Conservation (phyloP, 306 rosid species). For the Sechiopsis laciniata region DNA sequence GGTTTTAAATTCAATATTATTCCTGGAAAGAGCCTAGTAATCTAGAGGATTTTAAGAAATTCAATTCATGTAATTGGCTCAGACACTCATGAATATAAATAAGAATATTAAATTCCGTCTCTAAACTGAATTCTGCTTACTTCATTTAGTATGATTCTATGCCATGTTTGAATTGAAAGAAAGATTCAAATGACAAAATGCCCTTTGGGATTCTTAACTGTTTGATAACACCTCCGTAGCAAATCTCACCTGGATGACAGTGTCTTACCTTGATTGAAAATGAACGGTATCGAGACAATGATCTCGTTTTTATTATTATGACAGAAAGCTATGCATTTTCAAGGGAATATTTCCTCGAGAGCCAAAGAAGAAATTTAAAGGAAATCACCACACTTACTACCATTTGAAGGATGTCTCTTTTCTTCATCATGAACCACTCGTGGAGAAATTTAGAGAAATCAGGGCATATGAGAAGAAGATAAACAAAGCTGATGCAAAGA, state of each 20-base stretch:
- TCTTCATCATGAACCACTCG: slow-evolving; percentile 79
- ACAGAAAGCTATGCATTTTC: slow-evolving; percentile 78
- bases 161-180: too few species aligned
- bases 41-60: too few species aligned
- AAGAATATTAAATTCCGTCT: neutral
- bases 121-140: neutral
- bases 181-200: too few species aligned
- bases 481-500: slow-evolving; percentile 80
- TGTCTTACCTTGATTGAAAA: neutral
- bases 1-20: neutral
- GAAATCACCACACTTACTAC: slow-evolving; percentile 84
- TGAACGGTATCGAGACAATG: neutral
- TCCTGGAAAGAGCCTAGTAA: too few species aligned
- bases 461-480: slow-evolving; percentile 69
- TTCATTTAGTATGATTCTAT: too few species aligned
- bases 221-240: too few species aligned
- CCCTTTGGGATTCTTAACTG: too few species aligned
- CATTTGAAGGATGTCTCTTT: slow-evolving; percentile 86
- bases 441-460: slow-evolving; percentile 59
- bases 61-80: too few species aligned
- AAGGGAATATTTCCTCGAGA: slow-evolving; percentile 89
- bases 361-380: slow-evolving; percentile 91
- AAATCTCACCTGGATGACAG: too few species aligned
- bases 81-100: too few species aligned
- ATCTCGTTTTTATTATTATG: slow-evolving; percentile 23